Base-by-base conservation (phyloP, 1,284 basidiomycete species). In the Leucoagaricus sp. region DNA sequence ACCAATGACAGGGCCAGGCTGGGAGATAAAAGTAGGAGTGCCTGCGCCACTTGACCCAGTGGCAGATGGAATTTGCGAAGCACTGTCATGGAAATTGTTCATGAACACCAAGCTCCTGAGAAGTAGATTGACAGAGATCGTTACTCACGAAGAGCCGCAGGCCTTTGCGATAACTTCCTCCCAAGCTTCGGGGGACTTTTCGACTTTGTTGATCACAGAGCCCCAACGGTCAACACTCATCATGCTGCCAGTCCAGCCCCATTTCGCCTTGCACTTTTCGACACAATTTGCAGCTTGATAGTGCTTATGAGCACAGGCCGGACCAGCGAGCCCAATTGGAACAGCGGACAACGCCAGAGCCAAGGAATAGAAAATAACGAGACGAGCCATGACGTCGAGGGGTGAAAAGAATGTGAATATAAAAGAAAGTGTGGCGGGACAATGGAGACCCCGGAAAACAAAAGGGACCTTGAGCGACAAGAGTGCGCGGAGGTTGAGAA, bases 221-320 rank as follows among this genome's bases (percentile, higher is more conserved):
- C 83, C 83, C 82, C 82, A 85, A 29, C 72, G 75, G 64, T 84
- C 76, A n/a, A 68, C 72, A 59, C 79, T 78, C 76, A 84, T 81
- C 51, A 74, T 67, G 26, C 63, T 65, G 17, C 80, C 80, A 23
- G 77, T 71, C 75, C 78, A 84, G 4, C 83, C 83, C 78, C 80
- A 81, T 60, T 72, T 76, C 36, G 65, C 59, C 55, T 67, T 73
- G 67, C 83, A 84, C 59, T 61, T 65, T 29, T 69, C 55, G 31
- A 80, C 58, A 64, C 83, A 84, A 45, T 73, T 68, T 23, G 65
- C 60, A 21, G 63, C 65, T 54, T 69, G 62, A 53, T 63, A 69
- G 57, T 76, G 63, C 58, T 76, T 75, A 57, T 69, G 73, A 31
- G 78, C 73, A 65, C 81, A 82, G 19, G 79, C 75, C 28, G 83